Percentiles rank a stretch among this genome's conserved stretches.
Evolutionary conservation across 2,329 filamentous ascomycete genomes (phyloP).

Genomic region (Claviceps spartinae): DNA sequence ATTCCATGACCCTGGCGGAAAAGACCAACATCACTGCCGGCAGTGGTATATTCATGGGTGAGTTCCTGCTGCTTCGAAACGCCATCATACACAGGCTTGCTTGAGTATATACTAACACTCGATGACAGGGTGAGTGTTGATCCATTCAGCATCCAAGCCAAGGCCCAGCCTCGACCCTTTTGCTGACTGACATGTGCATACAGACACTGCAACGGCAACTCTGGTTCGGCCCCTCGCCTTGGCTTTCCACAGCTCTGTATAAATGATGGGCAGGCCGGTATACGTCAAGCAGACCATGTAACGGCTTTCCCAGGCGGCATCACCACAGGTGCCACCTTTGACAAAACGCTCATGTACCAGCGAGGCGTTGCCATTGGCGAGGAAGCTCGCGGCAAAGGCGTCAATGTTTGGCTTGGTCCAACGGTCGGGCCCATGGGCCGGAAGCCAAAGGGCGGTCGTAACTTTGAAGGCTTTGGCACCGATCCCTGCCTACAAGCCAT

Average conservation of each 20-base stretch:
- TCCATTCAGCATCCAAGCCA: neutral
- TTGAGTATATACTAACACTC: neutral
- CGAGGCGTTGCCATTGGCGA: constrained; percentile 55
- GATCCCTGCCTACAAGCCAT: constrained; percentile 65
- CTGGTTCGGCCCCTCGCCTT: constrained; percentile 54
- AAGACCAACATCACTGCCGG: constrained; percentile 68
- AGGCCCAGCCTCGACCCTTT: neutral
- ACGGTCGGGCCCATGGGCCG: constrained; percentile 57
- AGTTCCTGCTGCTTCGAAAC: constrained; percentile 1
- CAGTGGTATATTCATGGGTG: constrained; percentile 57
- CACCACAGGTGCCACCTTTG: constrained; percentile 60
- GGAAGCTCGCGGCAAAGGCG: constrained; percentile 61
- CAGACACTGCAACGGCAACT: constrained; percentile 61
- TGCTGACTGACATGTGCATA: neutral
- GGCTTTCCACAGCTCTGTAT: constrained; percentile 61
- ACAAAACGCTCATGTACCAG: constrained; percentile 56
- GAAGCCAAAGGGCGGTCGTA: constrained; percentile 58
- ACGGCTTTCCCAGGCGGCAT: constrained; percentile 73
- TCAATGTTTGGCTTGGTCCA: constrained; percentile 58
- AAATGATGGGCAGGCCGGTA: constrained; percentile 57
- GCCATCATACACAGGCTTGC: too few species aligned
- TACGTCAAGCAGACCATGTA: constrained; percentile 59
- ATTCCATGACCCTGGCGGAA: constrained; percentile 65
- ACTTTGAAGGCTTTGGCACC: constrained; percentile 61
- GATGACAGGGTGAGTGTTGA: constrained; percentile 2